Evolutionary conservation across 2,329 filamentous ascomycete species (phyloP).

Genomic region (Colletotrichum sojae): DNA sequence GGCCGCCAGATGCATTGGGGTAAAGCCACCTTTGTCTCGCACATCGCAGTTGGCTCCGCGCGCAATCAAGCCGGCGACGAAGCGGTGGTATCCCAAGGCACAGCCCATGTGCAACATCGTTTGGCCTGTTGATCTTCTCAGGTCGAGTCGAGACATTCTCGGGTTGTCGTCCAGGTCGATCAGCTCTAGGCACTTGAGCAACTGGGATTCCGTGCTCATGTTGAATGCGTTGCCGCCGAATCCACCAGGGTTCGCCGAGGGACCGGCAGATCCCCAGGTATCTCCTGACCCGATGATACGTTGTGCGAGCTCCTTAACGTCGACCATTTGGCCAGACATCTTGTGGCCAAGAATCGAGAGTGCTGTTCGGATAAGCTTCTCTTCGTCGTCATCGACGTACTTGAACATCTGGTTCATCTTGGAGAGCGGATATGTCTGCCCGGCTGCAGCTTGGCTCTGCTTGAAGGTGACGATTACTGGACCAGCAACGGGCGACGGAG

Average conservation of each 20-base stretch:
- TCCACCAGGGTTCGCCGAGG: conserved; percentile 50
- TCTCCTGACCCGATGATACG: conserved; percentile 69
- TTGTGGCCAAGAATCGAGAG: conserved; percentile 75
- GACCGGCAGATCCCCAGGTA: conserved; percentile 61
- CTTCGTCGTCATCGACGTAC: conserved; percentile 80
- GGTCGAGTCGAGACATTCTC: conserved; percentile 76
- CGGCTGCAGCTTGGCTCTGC: conserved; percentile 59
- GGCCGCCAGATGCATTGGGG: conserved; percentile 85
- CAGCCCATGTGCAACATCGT: conserved; percentile 87
- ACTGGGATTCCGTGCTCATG: conserved; percentile 70
- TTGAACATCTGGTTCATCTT: conserved; percentile 72
- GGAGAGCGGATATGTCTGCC: conserved; percentile 50
- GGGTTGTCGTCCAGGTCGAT: conserved; percentile 84
- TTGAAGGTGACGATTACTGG: conserved; percentile 80
- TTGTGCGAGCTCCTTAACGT: conserved; percentile 73
- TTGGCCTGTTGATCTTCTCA: conserved; percentile 76
- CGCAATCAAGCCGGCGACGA: conserved; percentile 82
- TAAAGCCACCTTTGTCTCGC: conserved; percentile 84
- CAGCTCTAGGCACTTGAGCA: conserved; percentile 82
- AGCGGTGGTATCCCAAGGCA: conserved; percentile 80
- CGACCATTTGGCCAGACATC: conserved; percentile 73
- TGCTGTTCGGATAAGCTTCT: conserved; percentile 77
- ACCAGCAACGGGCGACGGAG: conserved; percentile 77
- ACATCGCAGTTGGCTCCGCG: conserved; percentile 83
- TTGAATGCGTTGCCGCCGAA: conserved; percentile 61